Evolutionary conservation across 2,329 filamentous ascomycete species (phyloP), one percentile per base, ranked within the genome.

Genomic region (Sclerotinia subarctica): DNA sequence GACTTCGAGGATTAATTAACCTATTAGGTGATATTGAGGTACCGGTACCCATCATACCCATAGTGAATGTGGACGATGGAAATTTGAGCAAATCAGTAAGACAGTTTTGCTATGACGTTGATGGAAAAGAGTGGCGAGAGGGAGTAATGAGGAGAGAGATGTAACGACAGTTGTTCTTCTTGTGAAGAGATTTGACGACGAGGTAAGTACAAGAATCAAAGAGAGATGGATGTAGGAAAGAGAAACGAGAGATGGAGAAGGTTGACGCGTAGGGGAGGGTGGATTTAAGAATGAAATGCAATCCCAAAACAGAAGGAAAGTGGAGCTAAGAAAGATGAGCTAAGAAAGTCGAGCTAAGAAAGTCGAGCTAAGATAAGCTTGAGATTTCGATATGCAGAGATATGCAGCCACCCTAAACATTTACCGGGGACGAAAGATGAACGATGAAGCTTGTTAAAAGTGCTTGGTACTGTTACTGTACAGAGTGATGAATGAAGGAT

Each of bases 1-100:
- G 47, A 52, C 69, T 75, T 58, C 74, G 72, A 17, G 70, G 52
- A 13, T 64, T 70, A 52, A 74, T 59, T n/a, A 68, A 63, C 44
- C 69, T 57, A 21, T 35, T 49, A 24, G 42, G 60, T 24, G 54
- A 52, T n/a, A 59, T 59, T 15, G 69, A 67, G 11, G 62, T 44
- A 47, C 66, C 42, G 2, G 66, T 57, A 32, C 66, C 67, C 24
- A 67, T 69, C 5, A 60, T 60, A 3, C 57, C 57, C 57, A 60
- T 60, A 5, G 21, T 49, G 44, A 60, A 49, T 63, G 46, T 42
- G 49, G 32, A n/a, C 10, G 46, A 38, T n/a, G 32, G 19, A 44
- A 44, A 46, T 35, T 47, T 46, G 29, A 58, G 42, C 53, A 24
- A 24, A 32, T 42, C 60, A 53, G 35, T 42, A 13, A 64, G 47